Base-by-base conservation (phyloP, 2,329 filamentous ascomycete genomes). In the Pseudogymnoascus sp. region DNA sequence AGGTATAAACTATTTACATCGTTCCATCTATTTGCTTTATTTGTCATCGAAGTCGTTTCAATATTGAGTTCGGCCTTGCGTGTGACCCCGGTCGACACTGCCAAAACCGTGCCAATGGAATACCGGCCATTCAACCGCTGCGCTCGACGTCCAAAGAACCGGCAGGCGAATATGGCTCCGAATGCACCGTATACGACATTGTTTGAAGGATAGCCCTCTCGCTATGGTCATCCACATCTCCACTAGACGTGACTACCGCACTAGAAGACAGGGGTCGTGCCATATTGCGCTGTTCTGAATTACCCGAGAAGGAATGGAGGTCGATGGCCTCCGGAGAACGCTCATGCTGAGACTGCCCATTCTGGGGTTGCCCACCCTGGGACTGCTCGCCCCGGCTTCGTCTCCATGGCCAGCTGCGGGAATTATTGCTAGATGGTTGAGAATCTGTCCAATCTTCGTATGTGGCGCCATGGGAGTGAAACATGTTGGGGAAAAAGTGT, bases 401-500 rank as follows among this genome's bases (percentile, higher is more conserved):
- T 28, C 20, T 60, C n/a, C 43, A 28, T 50, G 38, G 35, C 39
- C 28, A 20, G 15, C 9, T 28, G 41, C 18, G 43, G 5, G 43
- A 9, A 15, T 58, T 58, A 15, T 59, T 9, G 20, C 12, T 18
- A 30, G 8, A 37, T 47, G 12, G 22, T 15, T 18, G 18, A 59
- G 12, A 38, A 36, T 5, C 30, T n/a, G 58, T 14, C 20, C 4
- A 11, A 2, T 60, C 28, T 9, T 22, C 9, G 28, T 25, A 20
- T 47, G 6, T 22, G 15, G 25, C 15, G n/a, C 1, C 14, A 3
- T 4, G 2, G 28, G n/a, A 14, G 28, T 18, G 69, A 15, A 75
- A 67, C 22, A 74, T 59, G 4, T 64, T 69, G 1, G 74, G 74
- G 0, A 73, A 70, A 9, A 76, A 66, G 59, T 75, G 72, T 2